A percentile compares a stretch with the other conserved stretches of the same genome.
These are phyloP conservation scores for Kwoniella botswanensis DNA, from an alignment of 768 basidiomycete genomes.

Conservation along the genomic window DNA sequence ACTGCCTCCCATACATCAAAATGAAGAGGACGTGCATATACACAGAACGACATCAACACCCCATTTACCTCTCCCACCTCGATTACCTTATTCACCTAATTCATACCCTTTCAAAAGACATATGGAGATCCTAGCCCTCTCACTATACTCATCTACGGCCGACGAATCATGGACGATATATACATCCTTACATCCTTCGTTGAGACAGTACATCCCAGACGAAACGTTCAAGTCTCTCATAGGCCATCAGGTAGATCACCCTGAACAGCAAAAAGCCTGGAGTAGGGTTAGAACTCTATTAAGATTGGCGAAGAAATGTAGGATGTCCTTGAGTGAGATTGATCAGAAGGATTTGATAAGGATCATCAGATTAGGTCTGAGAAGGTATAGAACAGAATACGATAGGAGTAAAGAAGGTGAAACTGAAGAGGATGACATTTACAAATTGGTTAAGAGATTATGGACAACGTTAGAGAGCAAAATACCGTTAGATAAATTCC, in stretches of 20 bases:
- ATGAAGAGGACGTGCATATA: constrained; percentile 1
- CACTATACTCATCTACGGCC: constrained; percentile 21
- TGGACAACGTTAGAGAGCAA: constrained; percentile 4
- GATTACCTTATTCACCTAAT: constrained; percentile 31
- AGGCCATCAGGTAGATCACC: constrained; percentile 32
- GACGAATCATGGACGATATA: constrained; percentile 47
- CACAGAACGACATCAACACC: constrained; percentile 10
- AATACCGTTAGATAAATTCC: background rate
- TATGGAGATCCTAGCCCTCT: constrained; percentile 39
- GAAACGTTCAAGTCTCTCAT: constrained; percentile 34
- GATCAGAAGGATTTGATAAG: constrained; percentile 13
- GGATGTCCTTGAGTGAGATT: constrained; percentile 20
- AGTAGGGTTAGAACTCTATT: constrained; percentile 7
- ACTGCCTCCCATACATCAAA: background rate
- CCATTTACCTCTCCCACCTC: constrained; percentile 33
- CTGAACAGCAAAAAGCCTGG: constrained; percentile 12
- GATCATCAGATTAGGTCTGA: constrained; percentile 15
- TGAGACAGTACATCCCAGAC: constrained; percentile 44
- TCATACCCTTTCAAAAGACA: constrained; percentile 47
- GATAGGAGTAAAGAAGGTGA: constrained; percentile 1
- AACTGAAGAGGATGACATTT: constrained; percentile 1
- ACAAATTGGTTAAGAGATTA: constrained; percentile 19
- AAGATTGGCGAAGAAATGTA: constrained; percentile 18
- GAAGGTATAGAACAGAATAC: constrained; percentile 1
- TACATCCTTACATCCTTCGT: constrained; percentile 34